Evolutionary conservation across 1,284 basidiomycete species (phyloP).

Genomic region (Omphalotus olearius): DNA sequence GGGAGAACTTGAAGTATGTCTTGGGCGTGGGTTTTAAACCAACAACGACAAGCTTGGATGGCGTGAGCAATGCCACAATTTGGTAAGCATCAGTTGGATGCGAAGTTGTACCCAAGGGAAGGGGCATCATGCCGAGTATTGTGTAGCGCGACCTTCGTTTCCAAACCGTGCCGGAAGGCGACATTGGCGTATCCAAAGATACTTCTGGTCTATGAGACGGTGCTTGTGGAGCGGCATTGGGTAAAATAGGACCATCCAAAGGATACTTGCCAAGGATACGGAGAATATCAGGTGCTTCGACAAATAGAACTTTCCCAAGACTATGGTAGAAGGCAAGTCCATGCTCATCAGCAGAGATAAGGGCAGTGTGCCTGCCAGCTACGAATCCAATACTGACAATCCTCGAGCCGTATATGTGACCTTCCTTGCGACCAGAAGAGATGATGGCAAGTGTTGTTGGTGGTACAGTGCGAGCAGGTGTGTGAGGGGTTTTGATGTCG

Average conservation of each 20-base stretch:
- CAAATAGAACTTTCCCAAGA: constrained; percentile 91
- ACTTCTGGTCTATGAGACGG: constrained; percentile 14
- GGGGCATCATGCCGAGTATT: constrained; percentile 74
- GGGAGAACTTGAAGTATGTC: constrained; percentile 86
- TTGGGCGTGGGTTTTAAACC: constrained; percentile 89
- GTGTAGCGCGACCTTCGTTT: constrained; percentile 49
- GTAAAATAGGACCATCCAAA: constrained; percentile 34
- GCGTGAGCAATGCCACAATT: constrained; percentile 85
- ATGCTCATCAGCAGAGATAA: constrained; percentile 87
- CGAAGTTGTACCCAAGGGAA: constrained; percentile 76
- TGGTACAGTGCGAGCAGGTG: constrained; percentile 64
- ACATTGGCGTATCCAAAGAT: constrained; percentile 13
- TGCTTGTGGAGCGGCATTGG: background rate
- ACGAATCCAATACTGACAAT: constrained; percentile 89
- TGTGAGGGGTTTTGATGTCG: constrained; percentile 70
- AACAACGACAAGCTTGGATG: constrained; percentile 88
- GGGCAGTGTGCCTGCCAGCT: constrained; percentile 90
- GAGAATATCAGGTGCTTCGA: constrained; percentile 93
- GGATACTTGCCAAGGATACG: constrained; percentile 93
- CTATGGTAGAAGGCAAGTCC: constrained; percentile 96
- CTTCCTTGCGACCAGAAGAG: constrained; percentile 84
- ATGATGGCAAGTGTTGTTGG: constrained; percentile 70
- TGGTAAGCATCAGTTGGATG: constrained; percentile 85
- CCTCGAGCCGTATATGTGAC: constrained; percentile 83
- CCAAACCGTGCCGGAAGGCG: constrained; percentile 23